Percentiles rank a stretch among this genome's conserved stretches.
These are phyloP conservation scores for Vanrija humicola DNA, from an alignment of 1,284 basidiomycete genomes.

Conservation along the genomic window DNA sequence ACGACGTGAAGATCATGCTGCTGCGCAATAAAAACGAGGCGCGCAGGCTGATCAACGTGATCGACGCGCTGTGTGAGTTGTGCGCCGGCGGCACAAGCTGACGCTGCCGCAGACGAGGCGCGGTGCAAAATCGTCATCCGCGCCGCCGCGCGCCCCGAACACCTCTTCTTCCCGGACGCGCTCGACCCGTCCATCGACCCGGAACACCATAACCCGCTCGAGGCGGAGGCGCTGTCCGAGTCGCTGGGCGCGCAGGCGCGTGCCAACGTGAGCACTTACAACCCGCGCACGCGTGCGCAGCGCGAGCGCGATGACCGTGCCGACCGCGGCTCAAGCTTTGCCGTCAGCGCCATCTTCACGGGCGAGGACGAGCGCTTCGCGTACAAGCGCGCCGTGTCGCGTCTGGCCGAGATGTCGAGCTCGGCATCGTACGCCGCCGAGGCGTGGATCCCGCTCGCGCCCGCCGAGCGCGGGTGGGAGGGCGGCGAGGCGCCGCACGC, in stretches of 20 bases:
- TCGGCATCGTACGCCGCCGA: slow-evolving; percentile 52
- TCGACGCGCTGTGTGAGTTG: slow-evolving; percentile 62
- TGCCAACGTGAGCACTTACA: slow-evolving; percentile 62
- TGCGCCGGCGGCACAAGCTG: not conserved
- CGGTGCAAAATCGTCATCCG: slow-evolving; percentile 48
- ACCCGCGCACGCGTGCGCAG: slow-evolving; percentile 28
- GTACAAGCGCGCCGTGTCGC: slow-evolving; percentile 62
- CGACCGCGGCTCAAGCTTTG: slow-evolving; percentile 47
- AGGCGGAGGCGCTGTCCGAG: slow-evolving; percentile 61
- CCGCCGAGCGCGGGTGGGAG: slow-evolving; percentile 49
- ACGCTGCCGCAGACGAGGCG: slow-evolving; percentile 39
- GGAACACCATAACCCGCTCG: slow-evolving; percentile 50
- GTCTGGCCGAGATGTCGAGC: slow-evolving; percentile 64
- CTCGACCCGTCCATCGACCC: slow-evolving; percentile 17
- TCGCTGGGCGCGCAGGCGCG: slow-evolving; percentile 57
- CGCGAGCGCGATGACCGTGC: slow-evolving; percentile 39
- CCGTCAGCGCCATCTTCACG: slow-evolving; percentile 60
- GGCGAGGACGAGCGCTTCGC: slow-evolving; percentile 66
- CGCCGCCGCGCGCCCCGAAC: slow-evolving; percentile 55
- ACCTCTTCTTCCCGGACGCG: slow-evolving; percentile 62
- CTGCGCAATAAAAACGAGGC: slow-evolving; percentile 64
- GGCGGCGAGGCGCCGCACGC: not conserved
- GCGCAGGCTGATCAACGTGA: slow-evolving; percentile 64
- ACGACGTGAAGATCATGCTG: slow-evolving; percentile 58
- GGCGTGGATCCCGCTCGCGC: slow-evolving; percentile 42